These are phyloP conservation scores for Iris macrosiphon DNA, from an alignment of 106 monocot species.

Conservation along the genomic window DNA sequence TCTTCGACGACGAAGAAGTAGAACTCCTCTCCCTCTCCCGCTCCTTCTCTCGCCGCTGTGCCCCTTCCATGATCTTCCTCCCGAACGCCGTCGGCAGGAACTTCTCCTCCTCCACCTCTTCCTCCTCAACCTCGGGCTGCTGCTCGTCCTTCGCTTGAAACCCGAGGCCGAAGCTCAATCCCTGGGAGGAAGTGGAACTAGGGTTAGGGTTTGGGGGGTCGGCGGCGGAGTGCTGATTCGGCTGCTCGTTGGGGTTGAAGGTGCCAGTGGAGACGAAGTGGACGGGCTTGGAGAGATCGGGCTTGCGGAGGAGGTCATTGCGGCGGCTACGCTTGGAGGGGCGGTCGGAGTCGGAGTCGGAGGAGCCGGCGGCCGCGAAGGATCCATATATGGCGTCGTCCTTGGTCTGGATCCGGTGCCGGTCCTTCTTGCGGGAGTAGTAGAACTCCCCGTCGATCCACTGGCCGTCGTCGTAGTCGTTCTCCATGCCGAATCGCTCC, in stretches of 20 bases:
- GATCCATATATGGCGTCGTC: constrained; percentile 59
- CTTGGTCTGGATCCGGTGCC: constrained; percentile 31
- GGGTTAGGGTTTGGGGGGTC: neutral
- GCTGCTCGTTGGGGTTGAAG: constrained; percentile 49
- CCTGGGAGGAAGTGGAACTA: neutral
- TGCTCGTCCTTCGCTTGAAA: constrained; percentile 10
- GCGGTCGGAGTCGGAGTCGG: constrained; percentile 31
- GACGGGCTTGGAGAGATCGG: constrained; percentile 70
- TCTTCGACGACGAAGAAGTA: neutral
- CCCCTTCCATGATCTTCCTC: constrained; percentile 52
- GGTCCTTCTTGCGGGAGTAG: constrained; percentile 39
- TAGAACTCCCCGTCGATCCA: constrained; percentile 59
- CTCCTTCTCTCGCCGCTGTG: constrained; percentile 32
- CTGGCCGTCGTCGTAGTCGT: constrained; percentile 51
- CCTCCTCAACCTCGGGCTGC: constrained; percentile 16
- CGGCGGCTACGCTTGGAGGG: constrained; percentile 29
- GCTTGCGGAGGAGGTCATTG: constrained; percentile 29
- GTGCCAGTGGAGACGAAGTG: constrained; percentile 74
- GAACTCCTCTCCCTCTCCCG: constrained; percentile 19
- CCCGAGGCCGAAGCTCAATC: constrained; percentile 38
- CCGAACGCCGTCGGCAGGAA: constrained; percentile 72
- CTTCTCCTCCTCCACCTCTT: constrained; percentile 15
- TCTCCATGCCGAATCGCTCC: constrained; percentile 58
- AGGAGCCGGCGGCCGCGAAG: constrained; percentile 29
- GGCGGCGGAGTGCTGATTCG: constrained; percentile 8